A percentile compares a stretch with the other conserved stretches of the same genome.
Conservation (phyloP, 495 filamentous ascomycete genomes). For the Tuber indicum region DNA sequence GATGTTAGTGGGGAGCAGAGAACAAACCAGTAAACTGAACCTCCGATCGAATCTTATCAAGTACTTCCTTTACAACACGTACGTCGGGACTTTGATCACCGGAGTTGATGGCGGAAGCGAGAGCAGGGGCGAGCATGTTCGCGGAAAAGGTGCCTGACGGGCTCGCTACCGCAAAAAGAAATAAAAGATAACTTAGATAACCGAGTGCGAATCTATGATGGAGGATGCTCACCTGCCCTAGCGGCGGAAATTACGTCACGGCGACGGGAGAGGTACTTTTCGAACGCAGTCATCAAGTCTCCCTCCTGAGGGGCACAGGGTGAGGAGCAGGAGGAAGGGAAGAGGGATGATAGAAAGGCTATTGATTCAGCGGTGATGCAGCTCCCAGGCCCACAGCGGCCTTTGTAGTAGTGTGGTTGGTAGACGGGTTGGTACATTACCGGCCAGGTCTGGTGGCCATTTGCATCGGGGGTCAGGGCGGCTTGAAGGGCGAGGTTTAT, state of each 20-base stretch:
- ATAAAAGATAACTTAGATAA: not conserved
- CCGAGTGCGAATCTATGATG: not conserved
- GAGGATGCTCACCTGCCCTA: not conserved
- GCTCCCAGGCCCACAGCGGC: conserved; percentile 13
- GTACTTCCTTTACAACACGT: not conserved
- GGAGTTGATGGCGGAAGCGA: not conserved
- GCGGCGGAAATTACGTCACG: not conserved
- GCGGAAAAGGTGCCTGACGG: not conserved
- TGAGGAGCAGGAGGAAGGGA: not conserved
- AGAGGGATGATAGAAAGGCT: conserved; percentile 10
- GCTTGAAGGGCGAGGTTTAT: conserved; percentile 57
- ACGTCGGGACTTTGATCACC: not conserved
- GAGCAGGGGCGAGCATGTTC: not conserved
- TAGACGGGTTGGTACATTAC: conserved; percentile 20
- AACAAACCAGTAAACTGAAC: conserved; percentile 15
- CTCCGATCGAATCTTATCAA: not conserved
- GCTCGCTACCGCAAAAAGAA: not conserved
- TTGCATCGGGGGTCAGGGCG: not conserved
- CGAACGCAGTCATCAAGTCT: not conserved
- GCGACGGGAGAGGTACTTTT: not conserved
- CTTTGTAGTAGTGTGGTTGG: conserved; percentile 6
- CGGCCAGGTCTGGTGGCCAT: not conserved
- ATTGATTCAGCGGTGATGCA: conserved; percentile 16
- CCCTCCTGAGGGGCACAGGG: not conserved
- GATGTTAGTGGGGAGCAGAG: not conserved